Base-by-base conservation (phyloP, 305 asterid genomes). In the Petunia hybrid region DNA sequence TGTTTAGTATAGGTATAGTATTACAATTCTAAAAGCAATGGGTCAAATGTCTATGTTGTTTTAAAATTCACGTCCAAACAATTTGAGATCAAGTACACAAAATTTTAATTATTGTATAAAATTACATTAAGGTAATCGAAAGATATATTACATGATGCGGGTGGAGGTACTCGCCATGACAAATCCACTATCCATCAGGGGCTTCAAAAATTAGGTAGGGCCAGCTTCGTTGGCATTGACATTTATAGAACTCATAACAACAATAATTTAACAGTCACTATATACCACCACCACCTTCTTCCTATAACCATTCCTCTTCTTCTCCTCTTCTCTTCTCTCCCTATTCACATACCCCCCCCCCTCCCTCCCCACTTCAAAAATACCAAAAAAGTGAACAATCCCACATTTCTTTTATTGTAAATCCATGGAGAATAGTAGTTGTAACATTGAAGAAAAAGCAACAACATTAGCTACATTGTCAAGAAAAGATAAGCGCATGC, bases 191-290 rank as follows among this genome's bases (percentile, higher is more conserved):
- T 57, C 16, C 48, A 76, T 82, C 70, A 77, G 76, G 81, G 86
- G 82, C 41, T 64, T 81, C 73, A 80, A 78, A 69, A 81, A 65
- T 40, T 51, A 53, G 48, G 91, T 88, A 80, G 93, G 91, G 57
- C 87, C 91, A 86, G 85, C 85, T 83, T 83, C 73, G 91, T 84
- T 85, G 90, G 85, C 91, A 82, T 88, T 90, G 89, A 85, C 90
- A 90, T 84, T 85, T 91, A 89, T 82, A 62, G 45, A 82, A 62
- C 83, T 43, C 85, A 80, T 53, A 45, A 31, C 46, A 46, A 43
- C 87, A 84, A 86, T 85, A 88, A 89, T 85, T 88, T 84, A 87
- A 88, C 90, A 38, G 85, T 87, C 82, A 31, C 31, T 22, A 22
- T 22, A 22, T 22, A 22, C 77, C 81, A 75, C 14, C 73, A 4